Evolutionary conservation across 2,329 filamentous ascomycete genomes (phyloP).

Genomic region (Arthroderma sp.): DNA sequence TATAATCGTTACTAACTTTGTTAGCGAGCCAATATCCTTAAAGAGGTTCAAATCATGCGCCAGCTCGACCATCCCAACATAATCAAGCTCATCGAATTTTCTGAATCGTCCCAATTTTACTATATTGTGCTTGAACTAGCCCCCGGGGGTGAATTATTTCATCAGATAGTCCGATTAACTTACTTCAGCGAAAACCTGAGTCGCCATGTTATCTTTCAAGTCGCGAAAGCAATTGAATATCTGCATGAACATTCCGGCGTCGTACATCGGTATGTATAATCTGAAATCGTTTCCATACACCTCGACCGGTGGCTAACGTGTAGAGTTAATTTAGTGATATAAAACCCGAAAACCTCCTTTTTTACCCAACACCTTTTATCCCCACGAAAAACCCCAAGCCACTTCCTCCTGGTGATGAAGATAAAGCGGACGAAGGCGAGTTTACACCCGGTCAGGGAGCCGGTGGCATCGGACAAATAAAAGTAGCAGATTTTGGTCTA

Average conservation of each 20-base stretch:
- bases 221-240: slow-evolving; percentile 88
- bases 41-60: slow-evolving; percentile 98
- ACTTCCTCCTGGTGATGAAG: slow-evolving; percentile 76
- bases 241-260: slow-evolving; percentile 89
- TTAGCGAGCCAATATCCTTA: slow-evolving; percentile 68
- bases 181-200: slow-evolving; percentile 97
- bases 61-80: slow-evolving; percentile 94
- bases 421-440: slow-evolving; percentile 93
- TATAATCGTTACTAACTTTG: too few relatives aligned
- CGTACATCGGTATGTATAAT: slow-evolving; percentile 69
- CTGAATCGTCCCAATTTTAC: slow-evolving; percentile 88
- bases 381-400: slow-evolving; percentile 71
- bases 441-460: slow-evolving; percentile 69
- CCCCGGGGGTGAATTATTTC: slow-evolving; percentile 90
- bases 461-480: slow-evolving; percentile 87
- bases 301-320: slow-evolving; percentile 9
- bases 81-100: slow-evolving; percentile 83
- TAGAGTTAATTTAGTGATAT: slow-evolving; percentile 55
- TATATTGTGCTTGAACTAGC: slow-evolving; percentile 94
- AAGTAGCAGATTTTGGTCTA: slow-evolving; percentile 94
- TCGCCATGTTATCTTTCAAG: slow-evolving; percentile 85
- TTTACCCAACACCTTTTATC: slow-evolving; percentile 71
- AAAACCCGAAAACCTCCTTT: slow-evolving; percentile 94
- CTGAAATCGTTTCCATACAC: slow-evolving; percentile 22
- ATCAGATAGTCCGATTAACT: slow-evolving; percentile 93